These are phyloP conservation scores for Pelargonium cotyledonis DNA, from an alignment of 441 rosid genomes.

Conservation along the genomic window DNA sequence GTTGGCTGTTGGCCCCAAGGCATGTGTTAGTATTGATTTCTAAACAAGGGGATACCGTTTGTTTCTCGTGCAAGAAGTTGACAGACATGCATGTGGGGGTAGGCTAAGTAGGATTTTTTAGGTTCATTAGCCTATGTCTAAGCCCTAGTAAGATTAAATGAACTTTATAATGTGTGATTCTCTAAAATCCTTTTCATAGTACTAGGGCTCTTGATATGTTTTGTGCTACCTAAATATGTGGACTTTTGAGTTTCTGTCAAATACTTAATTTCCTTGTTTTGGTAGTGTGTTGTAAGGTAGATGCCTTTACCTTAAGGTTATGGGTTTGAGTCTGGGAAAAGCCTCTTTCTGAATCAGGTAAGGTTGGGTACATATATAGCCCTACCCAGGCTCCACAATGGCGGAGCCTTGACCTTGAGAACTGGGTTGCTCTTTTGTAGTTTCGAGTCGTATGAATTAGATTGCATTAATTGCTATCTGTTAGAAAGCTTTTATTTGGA, in stretches of 20 bases:
- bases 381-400: too few species aligned
- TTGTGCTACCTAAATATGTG: too few species aligned
- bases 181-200: not conserved
- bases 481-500: not conserved
- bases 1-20: not conserved
- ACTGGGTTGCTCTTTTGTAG: not conserved
- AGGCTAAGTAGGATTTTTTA: slow-evolving; percentile 1
- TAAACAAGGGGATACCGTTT: not conserved
- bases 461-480: not conserved
- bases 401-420: too few species aligned
- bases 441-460: not conserved
- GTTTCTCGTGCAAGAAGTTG: not conserved
- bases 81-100: not conserved
- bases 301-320: too few species aligned
- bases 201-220: not conserved
- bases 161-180: not conserved
- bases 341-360: too few species aligned
- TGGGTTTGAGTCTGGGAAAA: too few species aligned
- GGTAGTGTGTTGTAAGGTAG: too few species aligned
- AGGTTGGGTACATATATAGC: too few species aligned
- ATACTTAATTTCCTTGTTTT: too few species aligned
- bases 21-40: not conserved
- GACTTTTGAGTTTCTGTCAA: too few species aligned
- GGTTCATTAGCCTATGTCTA: not conserved
- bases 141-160: not conserved